These are phyloP conservation scores for Aspergillus japonicus DNA, from an alignment of 2,329 filamentous ascomycete species.

Conservation along the genomic window DNA sequence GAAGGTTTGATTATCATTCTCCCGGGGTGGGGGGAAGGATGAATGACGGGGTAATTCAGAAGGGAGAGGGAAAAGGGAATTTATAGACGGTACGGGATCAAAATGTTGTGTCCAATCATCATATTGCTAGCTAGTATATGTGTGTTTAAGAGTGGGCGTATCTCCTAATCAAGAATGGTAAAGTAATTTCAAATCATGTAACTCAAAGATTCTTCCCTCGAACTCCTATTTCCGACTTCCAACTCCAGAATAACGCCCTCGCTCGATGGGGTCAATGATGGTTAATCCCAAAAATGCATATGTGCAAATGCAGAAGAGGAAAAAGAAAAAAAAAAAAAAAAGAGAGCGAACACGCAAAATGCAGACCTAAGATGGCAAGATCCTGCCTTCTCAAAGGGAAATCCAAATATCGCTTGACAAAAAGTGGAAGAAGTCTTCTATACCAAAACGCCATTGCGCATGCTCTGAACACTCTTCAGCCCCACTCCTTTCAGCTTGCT, in stretches of 20 bases:
- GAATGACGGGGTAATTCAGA: not conserved
- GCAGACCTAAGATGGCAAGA: too few relatives aligned
- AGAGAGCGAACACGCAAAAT: too few relatives aligned
- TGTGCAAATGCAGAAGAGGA: conserved; percentile 11
- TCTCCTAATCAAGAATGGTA: not conserved
- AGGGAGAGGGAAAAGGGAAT: not conserved
- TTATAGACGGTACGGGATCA: not conserved
- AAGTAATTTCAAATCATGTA: not conserved
- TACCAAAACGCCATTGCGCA: conserved; percentile 45
- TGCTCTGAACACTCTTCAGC: conserved; percentile 47
- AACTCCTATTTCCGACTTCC: not conserved
- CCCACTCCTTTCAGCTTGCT: conserved; percentile 47
- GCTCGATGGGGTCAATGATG: conserved; percentile 18
- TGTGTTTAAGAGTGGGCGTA: too few relatives aligned
- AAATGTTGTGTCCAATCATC: too few relatives aligned
- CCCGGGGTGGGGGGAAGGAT: not conserved
- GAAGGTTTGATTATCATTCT: conserved; percentile 20
- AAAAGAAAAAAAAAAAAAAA: not conserved
- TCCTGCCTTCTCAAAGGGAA: too few relatives aligned
- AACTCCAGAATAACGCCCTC: conserved; percentile 20
- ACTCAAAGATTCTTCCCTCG: not conserved
- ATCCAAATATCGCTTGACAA: too few relatives aligned
- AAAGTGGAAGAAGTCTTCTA: conserved; percentile 16
- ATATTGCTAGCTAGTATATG: too few relatives aligned
- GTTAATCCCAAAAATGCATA: not conserved